Conservation (phyloP, 345 rosid genomes). For the Eucalyptus rudis region DNA sequence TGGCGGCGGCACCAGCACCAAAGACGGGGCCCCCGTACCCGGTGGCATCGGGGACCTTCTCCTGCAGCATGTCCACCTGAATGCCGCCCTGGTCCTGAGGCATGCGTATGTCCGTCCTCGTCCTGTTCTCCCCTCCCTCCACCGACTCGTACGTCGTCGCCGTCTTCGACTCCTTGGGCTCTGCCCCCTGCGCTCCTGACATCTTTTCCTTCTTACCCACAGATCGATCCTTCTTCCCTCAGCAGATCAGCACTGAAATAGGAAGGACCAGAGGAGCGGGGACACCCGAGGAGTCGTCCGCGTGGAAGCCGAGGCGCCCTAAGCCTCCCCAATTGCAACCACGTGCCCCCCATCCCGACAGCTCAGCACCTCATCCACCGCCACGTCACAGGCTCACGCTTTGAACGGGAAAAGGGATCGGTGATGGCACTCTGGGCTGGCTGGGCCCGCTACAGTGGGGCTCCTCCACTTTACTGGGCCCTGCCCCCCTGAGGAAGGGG, state of each 20-base stretch:
- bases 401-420: neutral
- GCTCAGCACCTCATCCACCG: neutral
- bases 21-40: conserved; percentile 36
- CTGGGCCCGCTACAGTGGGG: neutral
- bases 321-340: neutral
- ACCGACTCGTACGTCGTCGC: conserved; percentile 33
- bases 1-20: conserved; percentile 7
- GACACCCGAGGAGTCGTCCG: neutral
- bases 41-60: conserved; percentile 31
- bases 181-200: conserved; percentile 59
- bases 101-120: conserved; percentile 15
- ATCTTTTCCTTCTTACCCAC: neutral
- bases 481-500: neutral
- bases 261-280: neutral
- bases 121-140: conserved; percentile 35
- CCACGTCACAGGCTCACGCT: neutral
- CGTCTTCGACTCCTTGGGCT: conserved; percentile 34
- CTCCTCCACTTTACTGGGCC: neutral
- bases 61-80: conserved; percentile 21
- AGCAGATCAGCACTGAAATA: neutral
- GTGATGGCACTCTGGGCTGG: neutral
- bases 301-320: neutral
- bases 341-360: neutral
- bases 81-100: conserved; percentile 27
- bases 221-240: neutral